Percentiles rank a stretch among this genome's conserved stretches.
Conservation (phyloP, 176 grass and related monocot species). For the Triticum aestivum region DNA sequence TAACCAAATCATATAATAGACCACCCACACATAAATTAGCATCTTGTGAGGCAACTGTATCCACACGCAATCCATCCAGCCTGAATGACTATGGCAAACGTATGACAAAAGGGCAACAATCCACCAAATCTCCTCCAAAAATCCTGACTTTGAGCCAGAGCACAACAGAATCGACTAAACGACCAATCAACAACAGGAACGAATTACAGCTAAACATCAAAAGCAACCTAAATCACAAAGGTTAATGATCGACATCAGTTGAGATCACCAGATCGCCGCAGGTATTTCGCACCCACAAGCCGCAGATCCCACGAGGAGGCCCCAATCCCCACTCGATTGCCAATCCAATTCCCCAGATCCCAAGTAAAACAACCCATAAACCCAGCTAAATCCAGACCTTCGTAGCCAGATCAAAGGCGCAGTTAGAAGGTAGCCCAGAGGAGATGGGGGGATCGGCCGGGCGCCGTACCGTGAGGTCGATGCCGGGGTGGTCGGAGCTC, state of each 20-base stretch:
- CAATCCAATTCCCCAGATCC: constrained; percentile 24
- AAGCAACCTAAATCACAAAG: neutral
- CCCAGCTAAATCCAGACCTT: neutral
- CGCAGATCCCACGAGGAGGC: constrained; percentile 8
- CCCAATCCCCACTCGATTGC: constrained; percentile 6
- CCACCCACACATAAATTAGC: neutral
- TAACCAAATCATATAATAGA: neutral
- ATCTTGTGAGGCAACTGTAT: neutral
- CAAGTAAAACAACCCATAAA: constrained; percentile 25
- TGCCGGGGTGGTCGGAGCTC: constrained; percentile 93
- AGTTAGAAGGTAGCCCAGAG: neutral
- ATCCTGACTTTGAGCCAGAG: neutral
- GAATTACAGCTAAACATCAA: neutral
- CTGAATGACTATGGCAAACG: neutral
- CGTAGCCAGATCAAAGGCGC: neutral
- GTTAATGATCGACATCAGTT: neutral
- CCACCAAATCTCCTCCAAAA: neutral
- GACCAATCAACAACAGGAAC: neutral
- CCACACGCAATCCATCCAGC: neutral
- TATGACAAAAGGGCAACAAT: neutral
- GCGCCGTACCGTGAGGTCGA: constrained; percentile 70
- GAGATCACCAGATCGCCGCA: neutral
- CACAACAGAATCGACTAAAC: neutral
- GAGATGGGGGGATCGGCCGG: neutral
- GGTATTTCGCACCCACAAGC: neutral